Evolutionary conservation across 1,284 basidiomycete genomes (phyloP).

Genomic region (Tilletia walkeri): DNA sequence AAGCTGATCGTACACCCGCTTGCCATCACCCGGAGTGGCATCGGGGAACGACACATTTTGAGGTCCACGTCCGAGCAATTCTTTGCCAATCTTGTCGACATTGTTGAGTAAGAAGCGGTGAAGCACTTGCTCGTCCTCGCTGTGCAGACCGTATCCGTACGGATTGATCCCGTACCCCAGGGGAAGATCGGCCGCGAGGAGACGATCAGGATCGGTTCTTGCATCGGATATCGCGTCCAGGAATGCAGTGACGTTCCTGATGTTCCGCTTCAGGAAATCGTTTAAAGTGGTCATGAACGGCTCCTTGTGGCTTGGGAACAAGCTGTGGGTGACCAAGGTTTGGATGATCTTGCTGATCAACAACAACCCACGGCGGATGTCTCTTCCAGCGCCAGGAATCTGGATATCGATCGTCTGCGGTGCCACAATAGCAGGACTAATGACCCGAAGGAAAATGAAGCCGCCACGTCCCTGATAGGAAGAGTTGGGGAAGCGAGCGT

Average conservation of each 20-base stretch:
- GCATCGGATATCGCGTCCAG: slow-evolving; percentile 49
- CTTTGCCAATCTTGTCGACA: slow-evolving; percentile 45
- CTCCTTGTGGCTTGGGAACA: slow-evolving; percentile 50
- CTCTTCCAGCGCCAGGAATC: slow-evolving; percentile 39
- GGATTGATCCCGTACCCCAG: slow-evolving; percentile 49
- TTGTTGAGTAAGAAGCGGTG: slow-evolving; percentile 48
- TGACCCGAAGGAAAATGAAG: slow-evolving; percentile 51
- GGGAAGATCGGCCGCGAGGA: slow-evolving; percentile 49
- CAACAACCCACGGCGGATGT: slow-evolving; percentile 43
- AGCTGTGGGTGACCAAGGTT: slow-evolving; percentile 48
- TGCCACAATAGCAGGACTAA: slow-evolving; percentile 48
- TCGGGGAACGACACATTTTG: not conserved
- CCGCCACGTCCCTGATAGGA: slow-evolving; percentile 50
- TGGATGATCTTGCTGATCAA: slow-evolving; percentile 51
- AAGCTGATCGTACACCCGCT: slow-evolving; percentile 38
- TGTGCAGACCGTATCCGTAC: slow-evolving; percentile 43
- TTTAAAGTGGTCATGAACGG: slow-evolving; percentile 50
- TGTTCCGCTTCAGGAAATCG: slow-evolving; percentile 48
- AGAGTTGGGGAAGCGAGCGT: slow-evolving; percentile 44
- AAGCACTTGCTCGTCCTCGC: slow-evolving; percentile 37
- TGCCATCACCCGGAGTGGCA: slow-evolving; percentile 18
- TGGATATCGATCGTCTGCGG: slow-evolving; percentile 52
- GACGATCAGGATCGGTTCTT: slow-evolving; percentile 44
- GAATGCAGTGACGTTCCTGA: slow-evolving; percentile 48
- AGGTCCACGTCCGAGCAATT: slow-evolving; percentile 30